phyloP scores from a whole-genome alignment of 2,329 filamentous ascomycete genomes.

The Hymenoscyphus linearis region DNA sequence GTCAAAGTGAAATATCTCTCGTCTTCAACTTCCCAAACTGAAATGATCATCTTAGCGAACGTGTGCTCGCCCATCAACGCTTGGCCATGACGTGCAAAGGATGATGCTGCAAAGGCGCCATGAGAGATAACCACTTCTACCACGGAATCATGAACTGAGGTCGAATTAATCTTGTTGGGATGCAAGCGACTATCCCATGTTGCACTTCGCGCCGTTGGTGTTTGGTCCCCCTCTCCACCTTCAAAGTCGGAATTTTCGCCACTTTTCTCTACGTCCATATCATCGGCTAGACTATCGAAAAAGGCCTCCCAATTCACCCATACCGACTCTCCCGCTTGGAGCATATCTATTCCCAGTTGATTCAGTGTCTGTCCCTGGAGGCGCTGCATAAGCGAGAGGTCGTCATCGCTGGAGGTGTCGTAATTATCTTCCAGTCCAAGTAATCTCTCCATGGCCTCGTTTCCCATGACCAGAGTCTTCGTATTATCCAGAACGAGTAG shows the following conservation, averaged over 20 bases:
- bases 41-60: conserved; percentile 71
- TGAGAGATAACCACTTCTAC: conserved; percentile 62
- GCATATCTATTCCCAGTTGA: conserved; percentile 67
- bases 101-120: conserved; percentile 13
- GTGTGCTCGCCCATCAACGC: conserved; percentile 36
- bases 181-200: not conserved
- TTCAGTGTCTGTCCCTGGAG: conserved; percentile 61
- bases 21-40: conserved; percentile 65
- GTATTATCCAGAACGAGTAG: conserved; percentile 61
- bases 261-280: conserved; percentile 12
- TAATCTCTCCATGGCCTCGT: conserved; percentile 68
- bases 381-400: conserved; percentile 46
- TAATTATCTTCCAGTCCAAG: conserved; percentile 50
- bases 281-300: conserved; percentile 44
- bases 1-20: conserved; percentile 69
- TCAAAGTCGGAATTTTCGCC: conserved; percentile 6
- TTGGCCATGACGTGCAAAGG: conserved; percentile 8
- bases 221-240: conserved; percentile 25
- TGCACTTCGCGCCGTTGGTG: conserved; percentile 33
- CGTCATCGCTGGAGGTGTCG: conserved; percentile 37
- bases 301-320: conserved; percentile 57
- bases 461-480: conserved; percentile 68
- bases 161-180: conserved; percentile 24
- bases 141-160: conserved; percentile 51
- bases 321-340: conserved; percentile 59